Percentiles rank a stretch among this genome's conserved stretches.
phyloP scores from a whole-genome alignment of 108 stramenopile genomes.

The Mediolabrus comicus region DNA sequence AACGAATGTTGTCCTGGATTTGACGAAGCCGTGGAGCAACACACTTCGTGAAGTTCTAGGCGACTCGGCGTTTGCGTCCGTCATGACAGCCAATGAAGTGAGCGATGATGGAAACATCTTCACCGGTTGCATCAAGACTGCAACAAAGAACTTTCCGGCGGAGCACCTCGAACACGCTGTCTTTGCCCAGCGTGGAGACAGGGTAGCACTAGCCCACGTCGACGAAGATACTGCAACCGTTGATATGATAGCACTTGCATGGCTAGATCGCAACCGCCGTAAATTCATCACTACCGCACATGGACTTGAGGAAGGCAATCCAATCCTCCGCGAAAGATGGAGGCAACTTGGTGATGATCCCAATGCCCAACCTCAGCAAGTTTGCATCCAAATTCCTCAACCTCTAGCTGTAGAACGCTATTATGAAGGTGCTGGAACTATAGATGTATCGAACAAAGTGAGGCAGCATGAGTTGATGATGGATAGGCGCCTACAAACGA shows the following conservation, averaged over 20 bases:
- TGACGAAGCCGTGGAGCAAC: constrained; percentile 4
- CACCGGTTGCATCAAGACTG: constrained; percentile 11
- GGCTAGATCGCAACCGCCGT: constrained; percentile 8
- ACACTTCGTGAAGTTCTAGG: neutral
- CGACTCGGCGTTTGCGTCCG: constrained; percentile 20
- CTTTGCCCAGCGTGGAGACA: neutral
- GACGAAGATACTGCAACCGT: neutral
- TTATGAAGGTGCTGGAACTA: neutral
- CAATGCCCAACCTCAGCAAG: neutral
- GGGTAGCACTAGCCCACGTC: neutral
- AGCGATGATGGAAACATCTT: neutral
- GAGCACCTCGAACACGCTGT: neutral
- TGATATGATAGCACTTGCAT: neutral
- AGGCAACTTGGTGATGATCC: neutral
- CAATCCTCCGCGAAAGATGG: neutral
- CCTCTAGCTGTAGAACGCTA: neutral
- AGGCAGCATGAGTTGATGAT: neutral
- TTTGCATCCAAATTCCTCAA: neutral
- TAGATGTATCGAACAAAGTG: neutral
- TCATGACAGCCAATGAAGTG: neutral
- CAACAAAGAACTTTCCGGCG: constrained; percentile 10
- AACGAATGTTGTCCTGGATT: constrained; percentile 8
- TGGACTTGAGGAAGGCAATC: neutral
- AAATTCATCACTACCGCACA: neutral
- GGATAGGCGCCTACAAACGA: neutral